Conservation (phyloP, 306 rosid species). For the Alnus rubra region DNA sequence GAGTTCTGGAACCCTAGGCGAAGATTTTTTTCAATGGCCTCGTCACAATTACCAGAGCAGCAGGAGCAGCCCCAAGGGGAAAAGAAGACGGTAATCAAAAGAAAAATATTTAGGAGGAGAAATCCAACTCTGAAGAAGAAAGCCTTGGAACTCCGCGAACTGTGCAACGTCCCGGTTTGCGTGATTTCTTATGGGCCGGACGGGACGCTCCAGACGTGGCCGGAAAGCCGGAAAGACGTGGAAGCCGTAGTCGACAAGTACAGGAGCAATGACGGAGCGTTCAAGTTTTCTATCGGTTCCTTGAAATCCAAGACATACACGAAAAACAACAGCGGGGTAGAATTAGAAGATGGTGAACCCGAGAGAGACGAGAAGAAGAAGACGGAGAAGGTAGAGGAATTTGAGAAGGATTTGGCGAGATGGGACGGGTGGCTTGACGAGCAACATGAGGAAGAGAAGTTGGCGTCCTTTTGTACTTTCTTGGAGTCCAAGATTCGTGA, state of each 20-base stretch:
- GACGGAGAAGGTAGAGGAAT: not conserved
- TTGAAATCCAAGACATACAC: not conserved
- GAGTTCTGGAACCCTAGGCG: no score
- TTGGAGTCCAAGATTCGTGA: not conserved
- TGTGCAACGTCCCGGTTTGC: slow-evolving; percentile 1
- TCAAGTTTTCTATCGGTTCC: not conserved
- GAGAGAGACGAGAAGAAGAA: not conserved
- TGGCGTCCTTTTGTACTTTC: not conserved
- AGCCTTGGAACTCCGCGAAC: not conserved
- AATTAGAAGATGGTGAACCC: not conserved
- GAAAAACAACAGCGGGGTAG: not conserved
- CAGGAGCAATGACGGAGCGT: not conserved
- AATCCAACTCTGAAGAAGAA: slow-evolving; percentile 7
- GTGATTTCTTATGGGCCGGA: not conserved
- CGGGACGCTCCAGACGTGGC: not conserved
- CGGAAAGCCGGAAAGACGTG: not conserved
- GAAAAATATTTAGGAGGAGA: not conserved
- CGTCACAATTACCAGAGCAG: not conserved
- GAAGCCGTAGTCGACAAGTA: not conserved
- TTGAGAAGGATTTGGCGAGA: not conserved
- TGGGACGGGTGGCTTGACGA: not conserved
- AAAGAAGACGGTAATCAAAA: not conserved
- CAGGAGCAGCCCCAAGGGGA: not conserved
- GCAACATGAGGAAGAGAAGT: not conserved
- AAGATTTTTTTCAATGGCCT: not conserved